These are phyloP conservation scores for Neolentinus lepideus DNA, from an alignment of 1,284 basidiomycete genomes.

Conservation along the genomic window DNA sequence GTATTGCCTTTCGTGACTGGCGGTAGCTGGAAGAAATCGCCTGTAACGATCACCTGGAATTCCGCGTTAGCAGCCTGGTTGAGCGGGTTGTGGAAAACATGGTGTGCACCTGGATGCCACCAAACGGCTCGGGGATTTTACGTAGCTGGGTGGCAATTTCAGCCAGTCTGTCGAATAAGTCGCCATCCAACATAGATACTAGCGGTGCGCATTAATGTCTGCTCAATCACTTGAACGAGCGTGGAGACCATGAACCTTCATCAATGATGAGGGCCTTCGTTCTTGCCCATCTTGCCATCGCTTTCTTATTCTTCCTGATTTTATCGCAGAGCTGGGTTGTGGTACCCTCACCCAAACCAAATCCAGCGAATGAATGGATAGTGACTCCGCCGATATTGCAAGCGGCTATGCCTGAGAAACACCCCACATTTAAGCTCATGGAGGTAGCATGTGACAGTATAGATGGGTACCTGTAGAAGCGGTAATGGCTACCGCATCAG, in stretches of 20 bases:
- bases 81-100: constrained; percentile 1
- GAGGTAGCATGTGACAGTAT: not conserved
- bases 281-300: constrained; percentile 64
- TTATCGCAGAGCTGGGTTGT: constrained; percentile 51
- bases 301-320: constrained; percentile 61
- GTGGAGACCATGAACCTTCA: constrained; percentile 58
- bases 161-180: constrained; percentile 79
- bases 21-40: constrained; percentile 93
- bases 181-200: constrained; percentile 93
- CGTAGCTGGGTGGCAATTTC: constrained; percentile 60
- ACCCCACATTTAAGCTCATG: not conserved
- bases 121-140: constrained; percentile 61
- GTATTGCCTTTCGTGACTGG: constrained; percentile 60
- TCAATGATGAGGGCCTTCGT: constrained; percentile 85
- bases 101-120: constrained; percentile 76
- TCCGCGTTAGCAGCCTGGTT: not conserved
- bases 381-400: constrained; percentile 90
- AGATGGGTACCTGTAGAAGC: constrained; percentile 64
- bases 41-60: constrained; percentile 72
- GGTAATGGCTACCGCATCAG: constrained; percentile 73
- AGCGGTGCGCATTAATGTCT: not conserved
- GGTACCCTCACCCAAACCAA: constrained; percentile 71
- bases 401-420: constrained; percentile 68
- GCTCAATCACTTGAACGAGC: not conserved
- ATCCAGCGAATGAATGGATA: constrained; percentile 86